These are phyloP conservation scores for Plasmodium billcollinsi DNA, from an alignment of 169 alveolate species.

Conservation along the genomic window DNA sequence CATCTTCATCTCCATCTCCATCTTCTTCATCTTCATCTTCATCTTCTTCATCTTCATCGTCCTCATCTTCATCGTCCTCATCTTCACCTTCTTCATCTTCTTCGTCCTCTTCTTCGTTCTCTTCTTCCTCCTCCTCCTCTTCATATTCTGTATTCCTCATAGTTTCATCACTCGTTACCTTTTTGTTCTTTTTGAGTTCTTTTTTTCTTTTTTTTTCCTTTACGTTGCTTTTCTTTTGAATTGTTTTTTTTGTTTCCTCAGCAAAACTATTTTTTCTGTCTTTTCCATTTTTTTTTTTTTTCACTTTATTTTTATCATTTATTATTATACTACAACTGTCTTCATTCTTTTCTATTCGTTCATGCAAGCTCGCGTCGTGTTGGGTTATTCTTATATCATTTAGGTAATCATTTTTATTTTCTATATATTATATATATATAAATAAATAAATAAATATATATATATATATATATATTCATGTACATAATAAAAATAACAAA, in stretches of 20 bases:
- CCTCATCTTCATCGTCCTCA: not conserved
- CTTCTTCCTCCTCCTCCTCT: constrained; percentile 9
- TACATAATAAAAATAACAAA: not conserved
- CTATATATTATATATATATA: too few species aligned
- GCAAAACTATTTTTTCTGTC: constrained; percentile 15
- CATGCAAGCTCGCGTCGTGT: not conserved
- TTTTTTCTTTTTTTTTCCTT: constrained; percentile 37
- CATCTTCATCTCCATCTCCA: constrained; percentile 26
- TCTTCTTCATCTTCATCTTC: not conserved
- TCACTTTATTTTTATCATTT: not conserved
- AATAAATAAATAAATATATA: too few species aligned
- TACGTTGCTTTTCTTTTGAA: constrained; percentile 18
- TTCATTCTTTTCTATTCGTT: not conserved
- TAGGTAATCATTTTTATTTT: not conserved
- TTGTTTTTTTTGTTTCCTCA: constrained; percentile 36
- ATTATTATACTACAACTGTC: not conserved
- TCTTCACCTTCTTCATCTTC: not conserved
- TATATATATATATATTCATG: not conserved
- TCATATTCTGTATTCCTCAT: not conserved
- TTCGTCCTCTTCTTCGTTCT: not conserved
- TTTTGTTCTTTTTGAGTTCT: constrained; percentile 16
- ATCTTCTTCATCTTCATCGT: not conserved
- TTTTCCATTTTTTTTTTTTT: constrained; percentile 6
- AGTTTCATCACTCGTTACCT: not conserved
- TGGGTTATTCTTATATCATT: not conserved